A percentile compares a stretch with the other conserved stretches of the same genome.
Conservation (phyloP, 306 rosid species). For the Neltuma alba region DNA sequence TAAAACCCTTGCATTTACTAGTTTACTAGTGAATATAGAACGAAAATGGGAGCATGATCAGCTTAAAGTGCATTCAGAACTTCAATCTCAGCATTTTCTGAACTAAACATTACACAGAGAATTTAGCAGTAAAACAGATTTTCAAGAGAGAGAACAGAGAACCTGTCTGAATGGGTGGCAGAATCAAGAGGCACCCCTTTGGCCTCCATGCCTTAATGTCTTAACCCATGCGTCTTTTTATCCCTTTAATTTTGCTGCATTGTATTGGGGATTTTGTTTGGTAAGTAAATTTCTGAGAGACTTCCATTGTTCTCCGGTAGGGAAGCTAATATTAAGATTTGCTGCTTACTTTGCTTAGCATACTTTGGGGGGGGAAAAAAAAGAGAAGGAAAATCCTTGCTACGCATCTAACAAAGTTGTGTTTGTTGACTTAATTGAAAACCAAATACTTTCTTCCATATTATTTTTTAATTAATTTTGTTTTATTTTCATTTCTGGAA, state of each 20-base stretch:
- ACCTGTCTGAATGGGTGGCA: too few relatives aligned
- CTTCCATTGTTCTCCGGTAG: conserved; percentile 2
- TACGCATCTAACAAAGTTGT: background rate
- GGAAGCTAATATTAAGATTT: conserved; percentile 15
- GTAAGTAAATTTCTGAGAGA: conserved; percentile 17
- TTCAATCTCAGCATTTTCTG: too few relatives aligned
- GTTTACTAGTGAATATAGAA: too few relatives aligned
- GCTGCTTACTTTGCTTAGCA: background rate
- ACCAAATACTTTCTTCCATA: background rate
- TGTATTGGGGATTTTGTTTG: conserved; percentile 23
- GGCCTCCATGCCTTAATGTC: too few relatives aligned
- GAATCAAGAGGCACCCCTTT: too few relatives aligned
- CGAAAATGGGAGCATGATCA: too few relatives aligned
- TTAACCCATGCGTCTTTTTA: too few relatives aligned
- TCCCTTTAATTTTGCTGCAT: background rate
- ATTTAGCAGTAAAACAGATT: too few relatives aligned
- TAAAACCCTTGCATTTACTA: too few relatives aligned
- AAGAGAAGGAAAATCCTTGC: background rate
- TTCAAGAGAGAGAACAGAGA: too few relatives aligned
- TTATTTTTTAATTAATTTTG: conserved; percentile 1
- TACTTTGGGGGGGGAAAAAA: background rate
- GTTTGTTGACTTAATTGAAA: conserved; percentile 11
- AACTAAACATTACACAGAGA: too few relatives aligned
- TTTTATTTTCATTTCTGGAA: conserved; percentile 5
- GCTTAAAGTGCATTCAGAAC: too few relatives aligned